These are phyloP conservation scores for Zygoascus bituminiphila DNA, from an alignment of 805 yeast genomes.

Conservation along the genomic window DNA sequence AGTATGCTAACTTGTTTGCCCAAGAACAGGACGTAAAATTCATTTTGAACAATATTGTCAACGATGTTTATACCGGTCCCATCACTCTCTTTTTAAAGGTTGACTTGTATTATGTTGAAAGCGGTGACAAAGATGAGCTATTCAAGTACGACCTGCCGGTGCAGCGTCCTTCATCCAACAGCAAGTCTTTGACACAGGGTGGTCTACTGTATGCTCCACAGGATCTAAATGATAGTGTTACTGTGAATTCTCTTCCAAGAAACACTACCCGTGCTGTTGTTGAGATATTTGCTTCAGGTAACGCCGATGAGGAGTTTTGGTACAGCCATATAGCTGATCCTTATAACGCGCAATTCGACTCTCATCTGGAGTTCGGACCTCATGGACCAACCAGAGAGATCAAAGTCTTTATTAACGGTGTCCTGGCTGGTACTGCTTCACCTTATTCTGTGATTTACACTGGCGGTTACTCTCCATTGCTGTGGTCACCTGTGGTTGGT, in stretches of 20 bases:
- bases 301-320: conserved; percentile 80
- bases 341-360: conserved; percentile 23
- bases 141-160: neutral
- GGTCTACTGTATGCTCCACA: neutral
- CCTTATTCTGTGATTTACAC: conserved; percentile 72
- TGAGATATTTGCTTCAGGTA: conserved; percentile 62
- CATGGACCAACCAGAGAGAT: conserved; percentile 67
- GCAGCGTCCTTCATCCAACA: neutral
- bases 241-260: conserved; percentile 28
- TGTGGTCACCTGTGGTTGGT: conserved; percentile 78
- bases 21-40: conserved; percentile 30
- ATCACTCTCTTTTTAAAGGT: conserved; percentile 48
- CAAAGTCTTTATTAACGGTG: conserved; percentile 51
- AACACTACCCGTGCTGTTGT: conserved; percentile 54
- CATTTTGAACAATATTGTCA: conserved; percentile 55
- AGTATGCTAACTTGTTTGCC: conserved; percentile 43
- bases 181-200: neutral
- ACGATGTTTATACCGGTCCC: conserved; percentile 46
- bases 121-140: conserved; percentile 8
- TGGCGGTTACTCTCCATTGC: conserved; percentile 71
- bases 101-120: conserved; percentile 38
- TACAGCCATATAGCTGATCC: conserved; percentile 48
- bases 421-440: conserved; percentile 48
- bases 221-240: neutral
- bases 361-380: conserved; percentile 29